Base-by-base conservation (phyloP, 2,329 filamentous ascomycete genomes). In the Pseudocercospora macadamiae region DNA sequence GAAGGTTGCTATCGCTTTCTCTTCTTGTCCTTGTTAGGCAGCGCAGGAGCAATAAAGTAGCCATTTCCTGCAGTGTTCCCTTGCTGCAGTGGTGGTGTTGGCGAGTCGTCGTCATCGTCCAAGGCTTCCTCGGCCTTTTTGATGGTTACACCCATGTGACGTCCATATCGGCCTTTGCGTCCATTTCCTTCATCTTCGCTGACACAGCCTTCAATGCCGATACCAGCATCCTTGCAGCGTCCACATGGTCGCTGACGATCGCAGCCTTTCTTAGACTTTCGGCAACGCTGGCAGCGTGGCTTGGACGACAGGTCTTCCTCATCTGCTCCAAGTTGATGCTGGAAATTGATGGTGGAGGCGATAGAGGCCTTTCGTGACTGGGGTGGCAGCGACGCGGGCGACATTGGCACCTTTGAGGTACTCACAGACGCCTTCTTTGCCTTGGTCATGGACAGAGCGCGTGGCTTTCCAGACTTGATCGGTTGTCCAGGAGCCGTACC, bases 251-350 rank as follows among this genome's bases (percentile, higher is more conserved):
- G 88, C 77, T 97, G 95, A 59, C 95, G 89, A 79, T 99, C 95
- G 73, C 95, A 99, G 10, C 95, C 95, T 79, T 99, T 99, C 83
- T 99, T 99, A 79, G 93, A 97, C 85, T 99, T 99, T 70, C 95
- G 89, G 82, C 95, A 99, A 59, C 95, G 89, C 75, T 99, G 95
- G 81, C 95, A 99, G 63, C 95, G 92, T 57, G 95, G 95, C 78
- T 97, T 97, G 66, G 89, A 93, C 0, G 93, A 97, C 18, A 97
- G 80, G 57, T 97, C 93, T 65, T 97, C 93, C 65, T 96, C 91
- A 66, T 92, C 91, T 28, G 81, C 80, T 48, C 81, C 84, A 48
- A 71, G 69, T 48, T 83, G 83, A 64, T 85, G 80, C 68, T 86
- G 84, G 71, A 86, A 86, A 70, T 83, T 86, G 70, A 87, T 74